Base-by-base conservation (phyloP, 345 rosid genomes). In the Pugionium dolabratum region DNA sequence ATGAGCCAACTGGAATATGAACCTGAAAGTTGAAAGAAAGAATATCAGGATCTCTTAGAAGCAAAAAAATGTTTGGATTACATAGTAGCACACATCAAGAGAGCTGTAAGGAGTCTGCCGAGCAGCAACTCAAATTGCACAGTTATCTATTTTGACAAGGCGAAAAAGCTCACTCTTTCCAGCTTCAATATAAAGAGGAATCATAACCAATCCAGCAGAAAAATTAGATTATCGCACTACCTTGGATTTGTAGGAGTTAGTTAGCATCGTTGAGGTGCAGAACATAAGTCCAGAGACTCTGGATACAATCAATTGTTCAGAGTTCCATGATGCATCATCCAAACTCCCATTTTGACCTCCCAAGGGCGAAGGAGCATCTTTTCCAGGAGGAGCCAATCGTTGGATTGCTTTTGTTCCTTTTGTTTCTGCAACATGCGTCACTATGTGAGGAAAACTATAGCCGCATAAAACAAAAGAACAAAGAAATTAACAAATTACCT, bases 261-360 rank as follows among this genome's bases (percentile, higher is more conserved):
- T 84, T 72, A 94, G 86, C 92, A 94, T 83, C 46, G 69, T 76
- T 52, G 81, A 83, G 75, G 81, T 75, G 76, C 92, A 82, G 72
- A 68, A 63, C 74, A 94, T 79, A 76, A 94, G 75, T 50, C 79
- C 51, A 41, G 81, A 80, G 57, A 83, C 76, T 59, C 80, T 74
- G 9, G 86, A 78, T 40, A 77, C 75, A 54, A 74, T 71, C 62
- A 81, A 44, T 32, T 58, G 67, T 67, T 79, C 81, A 11, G 85
- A 72, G 75, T 83, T 82, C 84, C 78, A 77, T 40, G 66, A 48
- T 64, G 76, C 70, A 59, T 76, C 79, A 33, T 69, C 83, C 45
- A 69, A 70, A 51, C 69, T 39, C 5, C 78, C 82, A 48, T 72
- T 75, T 67, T 82, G 74, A 56, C 87, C 86, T 74, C 90, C 90